Conservation (phyloP, 73 alveolate species). For the Paramecium bursaria region DNA sequence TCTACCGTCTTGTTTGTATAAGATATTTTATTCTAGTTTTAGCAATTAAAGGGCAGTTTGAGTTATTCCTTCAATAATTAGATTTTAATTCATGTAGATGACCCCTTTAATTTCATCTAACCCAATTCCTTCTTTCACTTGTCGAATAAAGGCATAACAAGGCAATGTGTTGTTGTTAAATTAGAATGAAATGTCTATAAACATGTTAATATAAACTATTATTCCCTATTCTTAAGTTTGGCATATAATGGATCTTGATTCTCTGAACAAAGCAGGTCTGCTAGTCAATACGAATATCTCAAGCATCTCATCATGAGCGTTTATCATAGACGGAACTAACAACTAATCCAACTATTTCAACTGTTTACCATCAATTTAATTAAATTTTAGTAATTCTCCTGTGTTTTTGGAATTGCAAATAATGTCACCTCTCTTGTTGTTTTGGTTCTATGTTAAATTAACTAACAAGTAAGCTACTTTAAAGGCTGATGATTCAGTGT, state of each 20-base stretch:
- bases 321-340: conserved; percentile 2
- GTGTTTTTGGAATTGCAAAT: conserved; percentile 5
- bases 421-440: conserved; percentile 44
- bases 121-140: conserved; percentile 23
- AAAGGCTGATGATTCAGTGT: conserved; percentile 12
- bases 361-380: conserved; percentile 14
- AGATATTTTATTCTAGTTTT: neutral
- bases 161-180: neutral
- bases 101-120: conserved; percentile 17
- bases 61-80: conserved; percentile 41
- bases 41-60: neutral
- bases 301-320: conserved; percentile 49
- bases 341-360: conserved; percentile 22
- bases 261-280: conserved; percentile 29
- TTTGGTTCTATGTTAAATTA: neutral
- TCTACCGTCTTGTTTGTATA: no score
- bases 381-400: neutral
- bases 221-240: conserved; percentile 20
- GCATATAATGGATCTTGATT: neutral
- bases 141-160: conserved; percentile 4
- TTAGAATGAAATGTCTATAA: conserved; percentile 35
- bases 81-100: neutral
- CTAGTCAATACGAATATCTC: conserved; percentile 58
- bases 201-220: conserved; percentile 4
- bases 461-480: conserved; percentile 5